Evolutionary conservation across 495 filamentous ascomycete species (phyloP), one percentile per base, ranked within the genome.

Genomic region (Corynascus novoguineensis): DNA sequence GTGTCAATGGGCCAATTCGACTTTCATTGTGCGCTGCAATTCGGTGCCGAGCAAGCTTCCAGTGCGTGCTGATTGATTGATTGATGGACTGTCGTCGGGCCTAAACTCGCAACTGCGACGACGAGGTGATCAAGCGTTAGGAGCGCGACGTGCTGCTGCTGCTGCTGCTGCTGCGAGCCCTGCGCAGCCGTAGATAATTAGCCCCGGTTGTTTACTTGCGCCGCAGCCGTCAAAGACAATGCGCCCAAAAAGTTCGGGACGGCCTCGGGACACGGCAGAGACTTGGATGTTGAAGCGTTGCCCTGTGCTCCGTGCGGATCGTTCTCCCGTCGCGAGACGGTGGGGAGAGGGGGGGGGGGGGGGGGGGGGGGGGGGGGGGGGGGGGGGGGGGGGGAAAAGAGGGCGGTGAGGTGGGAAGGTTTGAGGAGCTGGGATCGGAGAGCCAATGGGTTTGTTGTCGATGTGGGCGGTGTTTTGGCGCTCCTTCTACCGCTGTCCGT

Each of bases 191-290:
- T n/a, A n/a, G n/a, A n/a, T n/a, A n/a, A n/a, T n/a, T n/a, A n/a
- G n/a, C n/a, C n/a, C n/a, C n/a, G n/a, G n/a, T 56, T 64, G 59
- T 62, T 65, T 65, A 61, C 63, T 57, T 60, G 63, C 57, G 60
- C 57, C 57, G 55, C 57, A 60, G 46, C 62, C 56, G 57, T 46
- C n/a, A n/a, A 60, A 55, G 38, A 62, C 57, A 65, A 63, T 63
- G 63, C 50, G 46, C 51, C 57, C 49, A 45, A 54, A 31, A 34
- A 11, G 11, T n/a, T 15, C 11, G 10, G 5, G 51, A 32, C 21
- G 28, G 51, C 46, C 51, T 55, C 50, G 35, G 52, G 52, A 35
- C 49, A 59, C 52, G 40, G 47, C 52, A 45, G 47, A 53, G 46
- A 37, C 47, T n/a, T 38, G 60, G 29, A 15, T 19, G 27, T 19